A percentile compares a stretch with the other conserved stretches of the same genome.
Conservation (phyloP, 202 grass and related monocot species). For the Brachypodium distachyon region DNA sequence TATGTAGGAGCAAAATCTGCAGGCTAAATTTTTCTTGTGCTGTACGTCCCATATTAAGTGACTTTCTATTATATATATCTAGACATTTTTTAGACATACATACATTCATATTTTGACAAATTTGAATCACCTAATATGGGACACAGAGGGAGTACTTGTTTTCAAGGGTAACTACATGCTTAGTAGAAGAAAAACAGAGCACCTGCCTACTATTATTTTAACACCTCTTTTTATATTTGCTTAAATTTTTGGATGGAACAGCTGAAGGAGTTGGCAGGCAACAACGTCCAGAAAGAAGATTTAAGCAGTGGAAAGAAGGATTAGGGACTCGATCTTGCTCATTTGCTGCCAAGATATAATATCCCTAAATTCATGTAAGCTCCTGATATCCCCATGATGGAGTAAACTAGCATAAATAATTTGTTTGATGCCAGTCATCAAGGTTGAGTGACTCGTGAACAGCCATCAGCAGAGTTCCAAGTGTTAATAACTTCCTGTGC, state of each 20-base stretch:
- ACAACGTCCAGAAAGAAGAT: not conserved
- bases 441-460: not conserved
- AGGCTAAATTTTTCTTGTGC: no score
- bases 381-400: conserved; percentile 2
- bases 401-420: not conserved
- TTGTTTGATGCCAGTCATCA: not conserved
- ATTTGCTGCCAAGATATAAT: not conserved
- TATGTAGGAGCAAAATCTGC: no score
- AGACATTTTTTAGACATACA: no score
- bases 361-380: not conserved
- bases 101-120: no score
- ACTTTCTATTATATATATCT: no score
- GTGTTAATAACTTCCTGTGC: not conserved
- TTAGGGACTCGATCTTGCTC: not conserved
- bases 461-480: not conserved
- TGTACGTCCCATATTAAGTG: no score
- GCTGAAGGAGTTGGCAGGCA: not conserved
- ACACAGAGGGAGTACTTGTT: not conserved
- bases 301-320: not conserved
- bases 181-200: not conserved
- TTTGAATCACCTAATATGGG: not conserved
- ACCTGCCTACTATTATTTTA: not conserved
- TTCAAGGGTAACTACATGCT: not conserved
- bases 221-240: not conserved
- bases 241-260: not conserved